Base-by-base conservation (phyloP, 23 red algal species). In the Gracilaria caudata region DNA sequence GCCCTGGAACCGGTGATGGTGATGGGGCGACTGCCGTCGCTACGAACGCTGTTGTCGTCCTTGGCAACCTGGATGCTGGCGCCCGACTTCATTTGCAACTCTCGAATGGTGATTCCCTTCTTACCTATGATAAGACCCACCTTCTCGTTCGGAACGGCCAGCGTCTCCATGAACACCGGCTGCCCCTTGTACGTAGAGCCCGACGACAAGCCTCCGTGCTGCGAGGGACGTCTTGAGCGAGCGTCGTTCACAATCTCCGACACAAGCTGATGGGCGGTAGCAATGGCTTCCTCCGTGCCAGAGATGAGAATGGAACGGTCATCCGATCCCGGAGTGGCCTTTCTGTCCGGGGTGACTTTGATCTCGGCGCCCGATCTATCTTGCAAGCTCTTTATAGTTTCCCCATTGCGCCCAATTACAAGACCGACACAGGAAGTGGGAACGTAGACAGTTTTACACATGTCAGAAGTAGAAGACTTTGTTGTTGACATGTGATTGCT, bases 61-160 rank as follows among this genome's bases (percentile, higher is more conserved):
- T 90, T 98, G 35, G 90, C 73, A 17, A 98, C 95, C 49, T 92
- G 87, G 37, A 98, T 94, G 26, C 79, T 70, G 51, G 90, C 95
- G 23, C 88, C 86, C 3, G 95, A 93, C 51, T 85, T 81, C 57
- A 90, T 82, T 64, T 98, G 95, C 49, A 98, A 60, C 16, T 98
- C 95, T 38, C 95, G 95, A 79, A 98, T 98, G 46, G 95, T 91
- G 0, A 80, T 82, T 21, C 95, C 95, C n/a, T 87, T 80, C 32
- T 84, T 88, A 20, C 95, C 95, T 53, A 98, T 98, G 58, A 98
- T 86, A 45, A 93, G 82, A 33, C 95, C 95, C 29, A 98, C 95
- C 66, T 98, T 98, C 34, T 98, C 95, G 60, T 94, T 98, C 17
- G 95, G 95, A 39, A 98, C 83, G 39, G 64, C 49, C 63, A 95